phyloP scores from a whole-genome alignment of 1,284 basidiomycete species.

The Rhodotorula sp. region DNA sequence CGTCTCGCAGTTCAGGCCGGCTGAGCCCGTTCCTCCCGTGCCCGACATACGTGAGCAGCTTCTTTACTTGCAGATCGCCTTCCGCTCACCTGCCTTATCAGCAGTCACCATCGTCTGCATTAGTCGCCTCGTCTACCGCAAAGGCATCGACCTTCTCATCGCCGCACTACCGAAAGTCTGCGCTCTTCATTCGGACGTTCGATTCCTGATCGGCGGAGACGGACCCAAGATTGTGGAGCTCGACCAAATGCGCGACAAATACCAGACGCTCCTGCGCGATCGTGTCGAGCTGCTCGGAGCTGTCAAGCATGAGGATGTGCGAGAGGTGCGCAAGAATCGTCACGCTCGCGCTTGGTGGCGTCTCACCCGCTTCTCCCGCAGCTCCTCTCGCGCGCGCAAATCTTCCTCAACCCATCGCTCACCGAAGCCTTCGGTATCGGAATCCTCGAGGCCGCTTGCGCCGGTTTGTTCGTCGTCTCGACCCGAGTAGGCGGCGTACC shows the following conservation, averaged over 20 bases:
- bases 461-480: constrained; percentile 89
- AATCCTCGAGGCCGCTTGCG: constrained; percentile 91
- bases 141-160: constrained; percentile 93
- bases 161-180: constrained; percentile 89
- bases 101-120: constrained; percentile 91
- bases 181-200: constrained; percentile 72
- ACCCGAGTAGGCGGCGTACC: constrained; percentile 94
- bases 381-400: constrained; percentile 78
- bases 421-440: constrained; percentile 97
- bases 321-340: constrained; percentile 69
- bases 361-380: constrained; percentile 45
- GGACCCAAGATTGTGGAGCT: constrained; percentile 94
- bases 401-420: constrained; percentile 92
- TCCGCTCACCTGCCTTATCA: too few relatives aligned
- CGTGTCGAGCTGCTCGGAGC: constrained; percentile 83
- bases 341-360: neutral
- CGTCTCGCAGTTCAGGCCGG: constrained; percentile 76
- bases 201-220: constrained; percentile 84
- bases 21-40: constrained; percentile 51
- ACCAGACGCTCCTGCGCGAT: constrained; percentile 70
- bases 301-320: constrained; percentile 76
- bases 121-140: constrained; percentile 93
- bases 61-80: too few relatives aligned
- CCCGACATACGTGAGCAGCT: constrained; percentile 60
- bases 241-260: constrained; percentile 91